These are phyloP conservation scores for Pichia phayaonensis DNA, from an alignment of 805 yeast genomes.

Conservation along the genomic window DNA sequence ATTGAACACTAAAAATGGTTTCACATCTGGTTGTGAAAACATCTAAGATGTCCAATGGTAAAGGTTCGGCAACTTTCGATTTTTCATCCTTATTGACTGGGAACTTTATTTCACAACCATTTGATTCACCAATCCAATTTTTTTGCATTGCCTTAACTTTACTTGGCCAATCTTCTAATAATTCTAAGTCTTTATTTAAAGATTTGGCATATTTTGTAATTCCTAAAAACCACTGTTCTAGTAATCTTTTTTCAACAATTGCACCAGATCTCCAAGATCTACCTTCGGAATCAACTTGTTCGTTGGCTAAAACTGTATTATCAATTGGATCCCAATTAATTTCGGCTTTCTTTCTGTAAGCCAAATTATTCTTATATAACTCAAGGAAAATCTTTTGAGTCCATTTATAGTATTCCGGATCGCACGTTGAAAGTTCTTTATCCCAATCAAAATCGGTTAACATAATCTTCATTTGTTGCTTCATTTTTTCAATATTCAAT, in stretches of 20 bases:
- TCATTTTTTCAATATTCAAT: slow-evolving; percentile 77
- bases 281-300: slow-evolving; percentile 89
- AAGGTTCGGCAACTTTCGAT: neutral
- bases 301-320: slow-evolving; percentile 89
- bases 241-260: slow-evolving; percentile 67
- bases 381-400: slow-evolving; percentile 81
- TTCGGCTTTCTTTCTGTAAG: slow-evolving; percentile 78
- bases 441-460: slow-evolving; percentile 91
- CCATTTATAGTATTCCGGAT: slow-evolving; percentile 84
- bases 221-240: slow-evolving; percentile 91
- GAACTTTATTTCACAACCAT: slow-evolving; percentile 68
- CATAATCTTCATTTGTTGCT: slow-evolving; percentile 70
- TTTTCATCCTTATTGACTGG: slow-evolving; percentile 11
- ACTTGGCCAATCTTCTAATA: slow-evolving; percentile 73
- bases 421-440: slow-evolving; percentile 77
- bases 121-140: slow-evolving; percentile 89
- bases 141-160: slow-evolving; percentile 85
- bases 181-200: slow-evolving; percentile 54
- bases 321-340: slow-evolving; percentile 99
- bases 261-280: slow-evolving; percentile 98
- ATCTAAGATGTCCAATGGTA: slow-evolving; percentile 27
- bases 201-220: slow-evolving; percentile 75
- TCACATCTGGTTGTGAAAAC: slow-evolving; percentile 89
- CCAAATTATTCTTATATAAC: slow-evolving; percentile 67
- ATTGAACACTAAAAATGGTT: slow-evolving; percentile 77